Conservation (phyloP, 192 early-diverging fungal genomes). For the Dimargaris xerosporica region DNA sequence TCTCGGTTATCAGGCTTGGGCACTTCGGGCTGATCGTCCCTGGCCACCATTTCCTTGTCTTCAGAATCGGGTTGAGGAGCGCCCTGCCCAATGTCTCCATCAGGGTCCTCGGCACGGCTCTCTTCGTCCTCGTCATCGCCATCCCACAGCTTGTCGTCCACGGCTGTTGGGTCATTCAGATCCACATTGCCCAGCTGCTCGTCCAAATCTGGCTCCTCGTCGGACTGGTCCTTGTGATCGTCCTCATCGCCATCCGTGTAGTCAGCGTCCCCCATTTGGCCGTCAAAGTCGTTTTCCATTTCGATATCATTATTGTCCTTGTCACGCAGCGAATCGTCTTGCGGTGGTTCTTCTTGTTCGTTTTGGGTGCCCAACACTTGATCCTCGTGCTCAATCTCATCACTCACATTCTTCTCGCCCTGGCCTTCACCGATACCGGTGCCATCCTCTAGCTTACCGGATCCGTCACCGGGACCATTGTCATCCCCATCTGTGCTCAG, state of each 20-base stretch:
- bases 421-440: conserved; percentile 86
- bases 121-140: conserved; percentile 58
- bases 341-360: conserved; percentile 35
- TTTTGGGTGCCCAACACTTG: conserved; percentile 84
- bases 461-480: conserved; percentile 20
- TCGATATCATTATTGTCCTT: conserved; percentile 83
- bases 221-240: conserved; percentile 48
- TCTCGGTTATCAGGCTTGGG: conserved; percentile 15
- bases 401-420: conserved; percentile 80
- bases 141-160: conserved; percentile 98
- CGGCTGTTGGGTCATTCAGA: conserved; percentile 60
- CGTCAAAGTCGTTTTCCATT: conserved; percentile 95
- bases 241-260: conserved; percentile 38
- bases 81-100: conserved; percentile 61
- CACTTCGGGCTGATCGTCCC: conserved; percentile 26
- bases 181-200: conserved; percentile 62
- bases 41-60: conserved; percentile 27
- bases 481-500: conserved; percentile 42
- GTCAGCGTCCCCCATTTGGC: conserved; percentile 75
- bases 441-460: conserved; percentile 21
- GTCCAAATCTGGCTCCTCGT: conserved; percentile 50
- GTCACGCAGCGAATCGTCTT: conserved; percentile 38
- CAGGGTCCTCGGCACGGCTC: conserved; percentile 52
- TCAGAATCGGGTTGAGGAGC: conserved; percentile 32
- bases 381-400: conserved; percentile 94